Conservation (phyloP, 2,329 filamentous ascomycete genomes). For the Fusarium metavorans region DNA sequence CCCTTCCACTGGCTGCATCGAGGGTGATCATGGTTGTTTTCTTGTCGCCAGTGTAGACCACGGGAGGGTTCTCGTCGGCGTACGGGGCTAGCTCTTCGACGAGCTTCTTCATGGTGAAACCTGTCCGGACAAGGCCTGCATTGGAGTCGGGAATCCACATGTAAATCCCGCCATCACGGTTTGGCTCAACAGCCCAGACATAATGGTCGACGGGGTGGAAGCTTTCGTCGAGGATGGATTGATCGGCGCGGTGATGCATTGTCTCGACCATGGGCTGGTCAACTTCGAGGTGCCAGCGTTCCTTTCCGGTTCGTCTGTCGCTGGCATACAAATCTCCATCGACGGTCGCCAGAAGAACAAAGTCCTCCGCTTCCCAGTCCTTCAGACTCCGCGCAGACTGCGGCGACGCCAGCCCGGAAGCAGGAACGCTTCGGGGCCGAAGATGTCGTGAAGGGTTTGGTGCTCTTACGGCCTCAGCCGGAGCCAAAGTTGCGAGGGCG, state of each 20-base stretch:
- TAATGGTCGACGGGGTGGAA: slow-evolving; percentile 82
- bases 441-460: slow-evolving; percentile 76
- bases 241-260: slow-evolving; percentile 80
- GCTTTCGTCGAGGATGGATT: slow-evolving; percentile 69
- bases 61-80: slow-evolving; percentile 77
- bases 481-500: slow-evolving; percentile 98
- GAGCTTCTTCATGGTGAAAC: slow-evolving; percentile 84
- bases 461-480: slow-evolving; percentile 95
- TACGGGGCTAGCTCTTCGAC: slow-evolving; percentile 87
- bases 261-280: slow-evolving; percentile 93
- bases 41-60: slow-evolving; percentile 93
- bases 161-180: slow-evolving; percentile 86
- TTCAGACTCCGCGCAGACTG: slow-evolving; percentile 95
- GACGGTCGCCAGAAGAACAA: slow-evolving; percentile 99
- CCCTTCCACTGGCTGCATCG: slow-evolving; percentile 84
- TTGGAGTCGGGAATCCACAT: slow-evolving; percentile 78
- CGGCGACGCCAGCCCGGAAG: slow-evolving; percentile 81
- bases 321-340: slow-evolving; percentile 95
- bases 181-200: slow-evolving; percentile 95
- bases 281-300: slow-evolving; percentile 87
- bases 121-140: slow-evolving; percentile 72
- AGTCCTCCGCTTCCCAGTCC: slow-evolving; percentile 99
- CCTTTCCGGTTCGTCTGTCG: slow-evolving; percentile 86
- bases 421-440: slow-evolving; percentile 66
- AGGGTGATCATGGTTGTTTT: slow-evolving; percentile 90